Conservation (phyloP, 331 rosid genomes). For the Ulmus americana region DNA sequence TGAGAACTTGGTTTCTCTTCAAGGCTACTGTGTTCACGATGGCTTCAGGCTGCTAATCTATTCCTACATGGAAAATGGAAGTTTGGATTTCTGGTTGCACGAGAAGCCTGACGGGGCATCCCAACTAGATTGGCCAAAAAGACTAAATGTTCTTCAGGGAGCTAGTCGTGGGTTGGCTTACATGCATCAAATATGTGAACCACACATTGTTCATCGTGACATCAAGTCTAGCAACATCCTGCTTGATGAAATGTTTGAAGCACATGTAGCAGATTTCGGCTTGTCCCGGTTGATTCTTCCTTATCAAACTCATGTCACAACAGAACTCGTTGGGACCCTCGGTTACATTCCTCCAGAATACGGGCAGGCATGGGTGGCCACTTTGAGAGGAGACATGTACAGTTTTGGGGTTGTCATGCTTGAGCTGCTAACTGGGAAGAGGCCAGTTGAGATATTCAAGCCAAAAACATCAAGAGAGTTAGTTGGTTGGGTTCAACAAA, state of each 20-base stretch:
- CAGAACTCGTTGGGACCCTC: slow-evolving; percentile 89
- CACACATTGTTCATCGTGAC: slow-evolving; percentile 82
- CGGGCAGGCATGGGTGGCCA: slow-evolving; percentile 89
- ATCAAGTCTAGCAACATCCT: slow-evolving; percentile 90
- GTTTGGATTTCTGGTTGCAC: slow-evolving; percentile 81
- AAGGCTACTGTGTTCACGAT: slow-evolving; percentile 65
- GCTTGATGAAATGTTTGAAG: slow-evolving; percentile 64
- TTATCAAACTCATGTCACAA: slow-evolving; percentile 78
- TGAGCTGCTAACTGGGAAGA: slow-evolving; percentile 68
- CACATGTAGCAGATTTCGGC: slow-evolving; percentile 83
- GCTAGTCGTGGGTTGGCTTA: slow-evolving; percentile 66
- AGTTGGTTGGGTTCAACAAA: slow-evolving; percentile 69
- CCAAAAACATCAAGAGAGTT: slow-evolving; percentile 62
- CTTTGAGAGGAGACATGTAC: slow-evolving; percentile 81
- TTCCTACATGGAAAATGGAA: slow-evolving; percentile 76
- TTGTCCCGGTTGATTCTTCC: slow-evolving; percentile 71
- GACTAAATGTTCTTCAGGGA: slow-evolving; percentile 55
- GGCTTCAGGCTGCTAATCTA: slow-evolving; percentile 69
- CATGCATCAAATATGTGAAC: slow-evolving; percentile 73
- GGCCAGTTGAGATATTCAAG: slow-evolving; percentile 70
- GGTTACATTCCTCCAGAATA: slow-evolving; percentile 90
- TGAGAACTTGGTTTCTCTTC: slow-evolving; percentile 67
- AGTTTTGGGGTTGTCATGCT: slow-evolving; percentile 87
- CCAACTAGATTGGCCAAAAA: slow-evolving; percentile 68
- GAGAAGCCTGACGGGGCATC: slow-evolving; percentile 63